Percentiles rank a stretch among this genome's conserved stretches.
Conservation (phyloP, 495 filamentous ascomycete species). For the Annulohypoxylon maeteangense region DNA sequence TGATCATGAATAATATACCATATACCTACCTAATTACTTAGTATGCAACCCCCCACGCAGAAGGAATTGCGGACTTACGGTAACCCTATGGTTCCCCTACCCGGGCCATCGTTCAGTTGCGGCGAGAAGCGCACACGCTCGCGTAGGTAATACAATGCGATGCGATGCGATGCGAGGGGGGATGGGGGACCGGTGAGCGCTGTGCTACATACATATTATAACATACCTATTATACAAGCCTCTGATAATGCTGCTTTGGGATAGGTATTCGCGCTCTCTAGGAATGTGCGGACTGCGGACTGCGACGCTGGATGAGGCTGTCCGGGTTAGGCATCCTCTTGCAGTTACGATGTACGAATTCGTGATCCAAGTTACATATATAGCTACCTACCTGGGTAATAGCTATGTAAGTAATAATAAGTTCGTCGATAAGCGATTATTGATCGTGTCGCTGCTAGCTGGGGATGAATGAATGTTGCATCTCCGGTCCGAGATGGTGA, state of each 20-base stretch:
- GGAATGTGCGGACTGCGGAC: slow-evolving; percentile 3
- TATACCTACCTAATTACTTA: no score
- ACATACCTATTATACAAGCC: neutral
- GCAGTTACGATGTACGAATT: neutral
- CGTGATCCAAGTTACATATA: neutral
- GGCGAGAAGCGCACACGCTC: neutral
- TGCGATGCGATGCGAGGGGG: no score
- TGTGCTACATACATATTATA: neutral
- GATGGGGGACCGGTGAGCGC: neutral
- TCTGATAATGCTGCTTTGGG: slow-evolving; percentile 5
- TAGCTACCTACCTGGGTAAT: no score
- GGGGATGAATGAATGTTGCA: neutral
- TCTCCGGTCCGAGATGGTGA: neutral
- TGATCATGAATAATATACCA: neutral
- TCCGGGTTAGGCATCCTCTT: slow-evolving; percentile 23
- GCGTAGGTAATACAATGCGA: neutral
- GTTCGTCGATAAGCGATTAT: neutral
- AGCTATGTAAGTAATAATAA: no score
- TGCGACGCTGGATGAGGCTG: slow-evolving; percentile 26
- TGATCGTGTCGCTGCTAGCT: neutral
- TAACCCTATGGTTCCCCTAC: slow-evolving; percentile 9
- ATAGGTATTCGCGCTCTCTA: neutral
- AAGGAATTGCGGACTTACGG: neutral
- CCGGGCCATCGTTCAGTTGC: neutral
- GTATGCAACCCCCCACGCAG: slow-evolving; percentile 30